phyloP scores from a whole-genome alignment of 352 stramenopile species.

The Pythium rhizo-oryzae region DNA sequence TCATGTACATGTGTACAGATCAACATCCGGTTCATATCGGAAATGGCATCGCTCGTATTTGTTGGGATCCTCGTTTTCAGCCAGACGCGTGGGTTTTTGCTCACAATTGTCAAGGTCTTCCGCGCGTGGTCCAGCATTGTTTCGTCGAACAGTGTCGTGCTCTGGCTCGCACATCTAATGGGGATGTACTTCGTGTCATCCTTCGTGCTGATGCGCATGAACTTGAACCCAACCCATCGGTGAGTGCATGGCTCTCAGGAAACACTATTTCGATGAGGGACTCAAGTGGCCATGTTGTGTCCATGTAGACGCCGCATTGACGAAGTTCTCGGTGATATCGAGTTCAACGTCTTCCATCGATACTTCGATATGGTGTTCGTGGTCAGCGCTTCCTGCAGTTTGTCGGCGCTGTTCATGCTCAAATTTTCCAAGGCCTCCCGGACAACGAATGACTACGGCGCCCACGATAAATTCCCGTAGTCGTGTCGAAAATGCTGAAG shows the following conservation, averaged over 20 bases:
- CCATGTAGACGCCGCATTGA: constrained; percentile 68
- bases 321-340: constrained; percentile 79
- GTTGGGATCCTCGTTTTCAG: constrained; percentile 86
- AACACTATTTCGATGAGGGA: neutral
- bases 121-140: constrained; percentile 80
- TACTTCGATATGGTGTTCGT: constrained; percentile 90
- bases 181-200: constrained; percentile 90
- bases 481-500: neutral
- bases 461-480: constrained; percentile 79
- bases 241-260: constrained; percentile 23
- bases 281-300: constrained; percentile 32
- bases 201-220: constrained; percentile 90
- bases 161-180: constrained; percentile 85
- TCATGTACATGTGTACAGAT: constrained; percentile 33
- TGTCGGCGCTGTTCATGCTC: constrained; percentile 57
- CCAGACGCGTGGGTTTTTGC: constrained; percentile 77
- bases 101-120: constrained; percentile 82
- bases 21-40: constrained; percentile 80
- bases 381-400: constrained; percentile 66
- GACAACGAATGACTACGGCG: constrained; percentile 70
- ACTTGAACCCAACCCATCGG: constrained; percentile 70
- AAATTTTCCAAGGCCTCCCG: constrained; percentile 84
- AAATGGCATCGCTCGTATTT: constrained; percentile 75
- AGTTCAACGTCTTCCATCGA: constrained; percentile 84
- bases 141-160: constrained; percentile 81